Conservation (phyloP, 2,329 filamentous ascomycete species). For the Nemania sp. region DNA sequence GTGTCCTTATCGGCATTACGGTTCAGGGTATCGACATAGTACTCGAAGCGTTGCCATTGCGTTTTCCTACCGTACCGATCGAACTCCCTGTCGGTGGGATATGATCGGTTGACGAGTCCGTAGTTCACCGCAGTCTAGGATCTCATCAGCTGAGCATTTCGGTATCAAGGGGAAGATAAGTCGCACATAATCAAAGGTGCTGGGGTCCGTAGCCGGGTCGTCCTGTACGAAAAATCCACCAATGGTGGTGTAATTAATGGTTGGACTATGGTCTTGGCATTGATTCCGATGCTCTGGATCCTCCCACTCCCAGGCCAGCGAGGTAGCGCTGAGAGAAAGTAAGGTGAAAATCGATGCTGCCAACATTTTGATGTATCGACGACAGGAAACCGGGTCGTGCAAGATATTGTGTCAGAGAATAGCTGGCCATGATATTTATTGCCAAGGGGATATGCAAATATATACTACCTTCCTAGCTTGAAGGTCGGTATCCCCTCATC, state of each 20-base stretch:
- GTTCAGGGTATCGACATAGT: constrained; percentile 61
- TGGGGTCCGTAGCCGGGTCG: constrained; percentile 56
- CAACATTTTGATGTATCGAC: constrained; percentile 21
- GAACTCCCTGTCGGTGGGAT: constrained; percentile 55
- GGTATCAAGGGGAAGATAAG: neutral
- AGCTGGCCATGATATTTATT: neutral
- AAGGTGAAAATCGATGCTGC: constrained; percentile 19
- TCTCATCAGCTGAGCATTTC: constrained; percentile 12
- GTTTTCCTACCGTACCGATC: constrained; percentile 49
- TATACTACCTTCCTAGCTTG: neutral
- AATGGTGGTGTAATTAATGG: constrained; percentile 63
- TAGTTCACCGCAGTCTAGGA: constrained; percentile 62
- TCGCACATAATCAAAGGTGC: constrained; percentile 66
- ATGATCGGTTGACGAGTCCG: constrained; percentile 65
- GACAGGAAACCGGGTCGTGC: neutral
- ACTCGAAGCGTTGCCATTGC: constrained; percentile 67
- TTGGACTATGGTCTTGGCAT: constrained; percentile 31
- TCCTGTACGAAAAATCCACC: constrained; percentile 68
- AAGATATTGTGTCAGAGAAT: neutral
- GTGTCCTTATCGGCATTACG: constrained; percentile 46
- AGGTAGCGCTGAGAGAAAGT: constrained; percentile 29
- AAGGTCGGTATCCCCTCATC: no score
- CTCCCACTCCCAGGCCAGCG: constrained; percentile 32
- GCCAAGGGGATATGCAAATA: neutral
- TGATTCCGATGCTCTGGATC: constrained; percentile 28